A percentile compares a stretch with the other conserved stretches of the same genome.
These are phyloP conservation scores for Lasiodiplodia hormozganensis DNA, from an alignment of 2,329 filamentous ascomycete genomes.

Conservation along the genomic window DNA sequence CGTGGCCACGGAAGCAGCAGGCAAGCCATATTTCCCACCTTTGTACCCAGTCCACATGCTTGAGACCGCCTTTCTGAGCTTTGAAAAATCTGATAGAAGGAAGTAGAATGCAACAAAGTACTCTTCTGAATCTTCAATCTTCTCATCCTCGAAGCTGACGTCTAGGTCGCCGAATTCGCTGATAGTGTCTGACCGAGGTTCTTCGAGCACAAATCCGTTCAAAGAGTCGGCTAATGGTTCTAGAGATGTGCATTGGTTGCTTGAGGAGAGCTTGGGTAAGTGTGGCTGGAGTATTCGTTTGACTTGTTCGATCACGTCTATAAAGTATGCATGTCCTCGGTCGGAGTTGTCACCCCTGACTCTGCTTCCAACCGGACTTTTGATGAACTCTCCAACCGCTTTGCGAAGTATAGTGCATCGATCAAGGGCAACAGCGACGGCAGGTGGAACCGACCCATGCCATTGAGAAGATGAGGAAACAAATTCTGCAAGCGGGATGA, in stretches of 20 bases:
- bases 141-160: conserved; percentile 40
- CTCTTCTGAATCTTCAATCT: conserved; percentile 26
- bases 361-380: no score
- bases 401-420: no score
- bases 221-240: neutral
- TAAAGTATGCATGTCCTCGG: neutral
- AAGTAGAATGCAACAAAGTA: conserved; percentile 32
- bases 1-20: conserved; percentile 34
- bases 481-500: no score
- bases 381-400: no score
- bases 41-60: conserved; percentile 32
- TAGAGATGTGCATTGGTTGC: neutral
- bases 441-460: no score
- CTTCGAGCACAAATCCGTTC: neutral
- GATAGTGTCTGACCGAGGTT: neutral
- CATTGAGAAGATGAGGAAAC: no score
- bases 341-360: no score
- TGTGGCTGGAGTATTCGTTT: conserved; percentile 1
- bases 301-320: neutral
- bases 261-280: neutral
- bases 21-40: conserved; percentile 30
- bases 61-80: conserved; percentile 32
- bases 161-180: neutral
- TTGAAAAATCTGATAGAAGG: conserved; percentile 31
- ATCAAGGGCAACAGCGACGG: no score